Evolutionary conservation across 1,284 basidiomycete genomes (phyloP).

Genomic region (Moniliella sp.): DNA sequence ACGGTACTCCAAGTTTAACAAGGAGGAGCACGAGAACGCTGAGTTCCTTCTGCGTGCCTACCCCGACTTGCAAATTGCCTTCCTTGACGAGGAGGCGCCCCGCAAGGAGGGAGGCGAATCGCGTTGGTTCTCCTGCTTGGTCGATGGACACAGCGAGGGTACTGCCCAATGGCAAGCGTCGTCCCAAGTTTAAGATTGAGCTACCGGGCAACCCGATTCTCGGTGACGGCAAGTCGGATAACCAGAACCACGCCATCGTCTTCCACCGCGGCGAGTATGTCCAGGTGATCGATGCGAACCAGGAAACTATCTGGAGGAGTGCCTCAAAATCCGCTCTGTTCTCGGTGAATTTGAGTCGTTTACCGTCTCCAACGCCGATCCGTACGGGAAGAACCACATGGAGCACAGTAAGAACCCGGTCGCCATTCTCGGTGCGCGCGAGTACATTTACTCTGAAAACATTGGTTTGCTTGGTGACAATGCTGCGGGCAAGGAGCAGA

Average conservation of each 20-base stretch:
- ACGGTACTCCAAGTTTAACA: slow-evolving; percentile 96
- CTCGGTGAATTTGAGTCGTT: slow-evolving; percentile 95
- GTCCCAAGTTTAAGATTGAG: slow-evolving; percentile 95
- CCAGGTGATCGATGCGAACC: slow-evolving; percentile 96
- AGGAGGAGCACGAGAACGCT: slow-evolving; percentile 95
- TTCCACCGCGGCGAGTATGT: slow-evolving; percentile 97
- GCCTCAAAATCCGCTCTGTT: slow-evolving; percentile 96
- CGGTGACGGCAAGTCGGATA: slow-evolving; percentile 96
- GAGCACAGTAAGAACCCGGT: slow-evolving; percentile 63
- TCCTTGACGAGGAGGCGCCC: slow-evolving; percentile 76
- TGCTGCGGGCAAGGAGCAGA: slow-evolving; percentile 96
- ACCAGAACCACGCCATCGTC: slow-evolving; percentile 97
- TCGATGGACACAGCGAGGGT: slow-evolving; percentile 96
- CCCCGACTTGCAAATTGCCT: slow-evolving; percentile 95
- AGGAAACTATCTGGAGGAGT: slow-evolving; percentile 99
- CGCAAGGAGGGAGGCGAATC: slow-evolving; percentile 90
- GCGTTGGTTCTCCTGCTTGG: slow-evolving; percentile 78
- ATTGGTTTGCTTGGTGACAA: slow-evolving; percentile 96
- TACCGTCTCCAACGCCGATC: slow-evolving; percentile 59
- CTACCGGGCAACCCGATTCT: slow-evolving; percentile 93
- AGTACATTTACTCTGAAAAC: slow-evolving; percentile 99
- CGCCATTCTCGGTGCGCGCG: slow-evolving; percentile 87
- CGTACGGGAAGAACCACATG: slow-evolving; percentile 52
- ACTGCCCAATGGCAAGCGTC: slow-evolving; percentile 60
- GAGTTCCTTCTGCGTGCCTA: slow-evolving; percentile 98